Percentiles rank a stretch among this genome's conserved stretches.
phyloP scores from a whole-genome alignment of 805 yeast genomes.

The Candida parachauliodes region DNA sequence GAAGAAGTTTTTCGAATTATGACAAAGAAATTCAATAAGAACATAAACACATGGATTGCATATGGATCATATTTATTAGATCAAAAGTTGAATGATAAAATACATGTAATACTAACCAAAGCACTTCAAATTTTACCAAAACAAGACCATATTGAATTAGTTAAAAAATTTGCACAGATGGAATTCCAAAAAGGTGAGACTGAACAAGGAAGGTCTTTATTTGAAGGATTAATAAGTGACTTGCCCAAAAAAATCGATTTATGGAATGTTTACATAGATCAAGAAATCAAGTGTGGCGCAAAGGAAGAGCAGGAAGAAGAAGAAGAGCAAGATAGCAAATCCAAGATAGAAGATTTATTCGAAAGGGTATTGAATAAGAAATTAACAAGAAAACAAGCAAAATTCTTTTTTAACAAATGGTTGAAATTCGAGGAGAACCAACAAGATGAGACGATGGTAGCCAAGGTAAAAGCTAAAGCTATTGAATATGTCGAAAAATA shows the following conservation, averaged over 20 bases:
- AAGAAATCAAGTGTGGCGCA: constrained; percentile 87
- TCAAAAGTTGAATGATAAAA: constrained; percentile 51
- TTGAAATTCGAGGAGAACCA: constrained; percentile 68
- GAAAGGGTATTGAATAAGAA: constrained; percentile 73
- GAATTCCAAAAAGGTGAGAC: constrained; percentile 86
- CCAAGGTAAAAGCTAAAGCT: constrained; percentile 88
- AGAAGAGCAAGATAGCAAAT: constrained; percentile 39
- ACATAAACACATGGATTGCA: constrained; percentile 73
- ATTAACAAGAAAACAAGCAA: constrained; percentile 83
- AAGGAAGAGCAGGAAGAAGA: too few species aligned
- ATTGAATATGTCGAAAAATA: constrained; percentile 58
- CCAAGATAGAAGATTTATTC: constrained; percentile 71
- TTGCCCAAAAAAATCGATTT: constrained; percentile 89
- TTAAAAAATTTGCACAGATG: constrained; percentile 82
- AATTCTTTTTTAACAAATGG: constrained; percentile 94
- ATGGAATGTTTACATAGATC: constrained; percentile 95
- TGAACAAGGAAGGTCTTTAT: constrained; percentile 91
- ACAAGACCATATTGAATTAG: constrained; percentile 72
- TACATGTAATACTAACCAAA: constrained; percentile 69
- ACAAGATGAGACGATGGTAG: constrained; percentile 66
- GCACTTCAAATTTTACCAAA: constrained; percentile 72
- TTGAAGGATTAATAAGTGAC: constrained; percentile 87
- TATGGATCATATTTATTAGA: constrained; percentile 74
- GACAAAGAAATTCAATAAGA: constrained; percentile 73
- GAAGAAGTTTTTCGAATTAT: constrained; percentile 60